Conservation (phyloP, 108 stramenopile species). For the Skeletonema tropicum region DNA sequence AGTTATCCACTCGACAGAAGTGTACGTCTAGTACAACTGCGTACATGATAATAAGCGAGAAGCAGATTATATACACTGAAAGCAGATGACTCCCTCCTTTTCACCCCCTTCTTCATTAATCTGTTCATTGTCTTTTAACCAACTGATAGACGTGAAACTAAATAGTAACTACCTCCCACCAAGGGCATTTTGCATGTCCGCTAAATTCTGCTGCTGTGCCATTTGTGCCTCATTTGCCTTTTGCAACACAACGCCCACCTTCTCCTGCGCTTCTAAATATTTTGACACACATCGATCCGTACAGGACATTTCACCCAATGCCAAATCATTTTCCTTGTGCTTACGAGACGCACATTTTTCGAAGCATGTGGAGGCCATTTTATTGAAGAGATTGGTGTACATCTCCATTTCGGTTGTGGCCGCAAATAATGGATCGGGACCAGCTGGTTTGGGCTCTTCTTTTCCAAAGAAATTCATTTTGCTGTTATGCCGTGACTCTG, state of each 20-base stretch:
- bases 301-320: slow-evolving; percentile 96
- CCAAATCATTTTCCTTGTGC: slow-evolving; percentile 89
- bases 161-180: slow-evolving; percentile 49
- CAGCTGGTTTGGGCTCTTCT: slow-evolving; percentile 61
- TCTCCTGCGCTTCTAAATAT: slow-evolving; percentile 93
- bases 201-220: slow-evolving; percentile 70
- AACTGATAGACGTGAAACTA: not conserved
- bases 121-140: not conserved
- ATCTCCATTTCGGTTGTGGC: slow-evolving; percentile 97
- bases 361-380: slow-evolving; percentile 90
- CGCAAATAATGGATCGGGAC: slow-evolving; percentile 85
- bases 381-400: slow-evolving; percentile 96
- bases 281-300: slow-evolving; percentile 94
- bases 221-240: slow-evolving; percentile 84
- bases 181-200: slow-evolving; percentile 73
- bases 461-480: slow-evolving; percentile 74
- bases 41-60: too few relatives aligned
- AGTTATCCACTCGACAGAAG: not conserved
- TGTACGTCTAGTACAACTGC: too few relatives aligned
- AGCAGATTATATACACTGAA: not conserved
- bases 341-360: slow-evolving; percentile 90
- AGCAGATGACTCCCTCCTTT: not conserved
- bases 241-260: slow-evolving; percentile 85
- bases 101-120: not conserved
- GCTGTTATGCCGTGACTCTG: not conserved